phyloP scores from a whole-genome alignment of 1,284 basidiomycete species.

The Ceratobasidium theobromae region DNA sequence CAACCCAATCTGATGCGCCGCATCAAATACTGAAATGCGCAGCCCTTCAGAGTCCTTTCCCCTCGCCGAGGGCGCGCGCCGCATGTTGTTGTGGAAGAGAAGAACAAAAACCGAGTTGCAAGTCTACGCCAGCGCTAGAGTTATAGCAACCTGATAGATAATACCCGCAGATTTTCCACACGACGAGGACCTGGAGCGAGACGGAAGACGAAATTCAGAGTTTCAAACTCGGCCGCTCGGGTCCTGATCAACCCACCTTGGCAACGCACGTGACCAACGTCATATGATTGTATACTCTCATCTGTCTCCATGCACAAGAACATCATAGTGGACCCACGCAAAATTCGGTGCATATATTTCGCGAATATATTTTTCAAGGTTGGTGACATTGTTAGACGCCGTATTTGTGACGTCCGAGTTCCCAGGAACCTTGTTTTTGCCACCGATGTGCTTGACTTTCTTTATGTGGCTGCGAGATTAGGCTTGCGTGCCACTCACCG shows the following conservation, averaged over 20 bases:
- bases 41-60: slow-evolving; percentile 1
- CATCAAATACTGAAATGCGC: slow-evolving; percentile 33
- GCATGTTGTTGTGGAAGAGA: slow-evolving; percentile 5
- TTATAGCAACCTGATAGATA: not conserved
- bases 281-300: too few relatives aligned
- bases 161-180: too few relatives aligned
- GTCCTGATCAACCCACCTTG: slow-evolving; percentile 10
- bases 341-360: too few relatives aligned
- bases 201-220: slow-evolving; percentile 14
- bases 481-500: too few relatives aligned
- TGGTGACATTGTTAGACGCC: too few relatives aligned
- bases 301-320: too few relatives aligned
- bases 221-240: not conserved
- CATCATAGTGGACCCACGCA: too few relatives aligned
- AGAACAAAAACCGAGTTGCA: not conserved
- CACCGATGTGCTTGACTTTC: too few relatives aligned
- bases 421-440: too few relatives aligned
- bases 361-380: too few relatives aligned
- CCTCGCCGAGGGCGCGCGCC: slow-evolving; percentile 17
- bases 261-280: slow-evolving; percentile 21
- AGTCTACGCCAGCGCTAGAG: slow-evolving; percentile 19
- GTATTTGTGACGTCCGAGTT: too few relatives aligned
- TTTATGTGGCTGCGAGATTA: too few relatives aligned
- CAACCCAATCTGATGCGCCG: slow-evolving; percentile 31
- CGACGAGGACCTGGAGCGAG: not conserved